Evolutionary conservation across 192 early-diverging fungal genomes (phyloP).

Genomic region (Coemansia sp.): DNA sequence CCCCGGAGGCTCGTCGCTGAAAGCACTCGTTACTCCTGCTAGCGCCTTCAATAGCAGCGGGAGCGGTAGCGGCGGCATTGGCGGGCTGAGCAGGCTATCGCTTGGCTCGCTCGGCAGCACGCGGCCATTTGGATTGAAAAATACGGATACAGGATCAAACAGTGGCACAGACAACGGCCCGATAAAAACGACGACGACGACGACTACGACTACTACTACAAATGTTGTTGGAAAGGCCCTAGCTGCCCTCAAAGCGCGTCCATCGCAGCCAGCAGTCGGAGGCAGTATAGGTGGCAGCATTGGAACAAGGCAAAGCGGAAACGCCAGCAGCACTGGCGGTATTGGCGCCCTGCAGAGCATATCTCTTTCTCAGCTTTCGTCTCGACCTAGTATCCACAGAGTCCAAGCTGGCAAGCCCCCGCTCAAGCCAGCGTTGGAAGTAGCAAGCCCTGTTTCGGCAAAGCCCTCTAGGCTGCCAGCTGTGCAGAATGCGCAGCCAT

Average conservation of each 20-base stretch:
- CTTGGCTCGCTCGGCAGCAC: conserved; percentile 11
- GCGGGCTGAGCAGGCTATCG: conserved; percentile 8
- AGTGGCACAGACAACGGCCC: not conserved
- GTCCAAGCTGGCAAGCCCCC: not conserved
- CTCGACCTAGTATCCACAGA: not conserved
- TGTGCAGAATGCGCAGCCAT: conserved; percentile 19
- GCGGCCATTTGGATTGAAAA: not conserved
- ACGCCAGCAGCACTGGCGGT: no score
- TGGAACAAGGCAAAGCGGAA: not conserved
- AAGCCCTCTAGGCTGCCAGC: not conserved
- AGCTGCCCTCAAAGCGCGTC: conserved; percentile 24
- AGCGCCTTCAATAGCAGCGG: not conserved
- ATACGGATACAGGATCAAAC: not conserved
- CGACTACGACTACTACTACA: no score
- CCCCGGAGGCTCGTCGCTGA: conserved; percentile 10
- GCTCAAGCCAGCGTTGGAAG: not conserved
- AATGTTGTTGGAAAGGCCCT: conserved; percentile 43
- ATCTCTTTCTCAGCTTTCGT: not conserved
- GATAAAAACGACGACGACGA: not conserved
- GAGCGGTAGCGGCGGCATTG: not conserved
- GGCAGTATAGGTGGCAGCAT: not conserved
- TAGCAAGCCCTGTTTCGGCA: not conserved
- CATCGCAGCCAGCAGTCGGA: not conserved
- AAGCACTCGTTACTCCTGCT: conserved; percentile 11
- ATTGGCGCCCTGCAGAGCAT: not conserved